Percentiles rank a stretch among this genome's conserved stretches.
Evolutionary conservation across 257 asterid species (phyloP).

Genomic region (Mitragyna speciosa): DNA sequence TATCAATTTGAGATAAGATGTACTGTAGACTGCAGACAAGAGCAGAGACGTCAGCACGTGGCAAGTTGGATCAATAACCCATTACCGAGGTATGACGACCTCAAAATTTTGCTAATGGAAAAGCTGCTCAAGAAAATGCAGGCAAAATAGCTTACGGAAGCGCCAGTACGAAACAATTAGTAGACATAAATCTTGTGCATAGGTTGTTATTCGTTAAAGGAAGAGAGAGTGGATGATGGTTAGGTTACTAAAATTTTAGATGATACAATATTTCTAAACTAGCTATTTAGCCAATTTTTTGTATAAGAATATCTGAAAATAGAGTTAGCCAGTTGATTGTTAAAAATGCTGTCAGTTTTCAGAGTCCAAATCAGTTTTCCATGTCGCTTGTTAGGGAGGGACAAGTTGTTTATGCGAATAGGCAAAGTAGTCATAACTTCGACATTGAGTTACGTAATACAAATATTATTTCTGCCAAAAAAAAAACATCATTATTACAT

Average conservation of each 20-base stretch:
- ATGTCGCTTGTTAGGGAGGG: neutral
- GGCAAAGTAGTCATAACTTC: neutral
- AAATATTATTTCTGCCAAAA: neutral
- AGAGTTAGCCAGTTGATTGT: neutral
- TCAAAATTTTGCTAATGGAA: neutral
- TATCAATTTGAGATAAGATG: conserved; percentile 80
- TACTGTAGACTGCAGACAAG: conserved; percentile 62
- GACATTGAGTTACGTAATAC: neutral
- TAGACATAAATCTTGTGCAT: neutral
- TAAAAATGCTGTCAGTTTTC: neutral
- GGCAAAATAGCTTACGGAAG: neutral
- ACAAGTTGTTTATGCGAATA: neutral
- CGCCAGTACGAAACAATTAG: neutral
- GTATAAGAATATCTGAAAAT: neutral
- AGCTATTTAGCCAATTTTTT: neutral
- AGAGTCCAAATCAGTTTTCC: neutral
- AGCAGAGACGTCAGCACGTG: neutral
- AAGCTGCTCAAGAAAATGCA: neutral
- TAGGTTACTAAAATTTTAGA: neutral
- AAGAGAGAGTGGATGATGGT: neutral
- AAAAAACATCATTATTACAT: neutral
- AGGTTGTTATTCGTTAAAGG: no score
- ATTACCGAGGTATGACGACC: neutral
- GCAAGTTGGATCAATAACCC: neutral
- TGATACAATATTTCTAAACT: neutral